Base-by-base conservation (phyloP, 2,329 filamentous ascomycete species). In the Geosmithia flava region DNA sequence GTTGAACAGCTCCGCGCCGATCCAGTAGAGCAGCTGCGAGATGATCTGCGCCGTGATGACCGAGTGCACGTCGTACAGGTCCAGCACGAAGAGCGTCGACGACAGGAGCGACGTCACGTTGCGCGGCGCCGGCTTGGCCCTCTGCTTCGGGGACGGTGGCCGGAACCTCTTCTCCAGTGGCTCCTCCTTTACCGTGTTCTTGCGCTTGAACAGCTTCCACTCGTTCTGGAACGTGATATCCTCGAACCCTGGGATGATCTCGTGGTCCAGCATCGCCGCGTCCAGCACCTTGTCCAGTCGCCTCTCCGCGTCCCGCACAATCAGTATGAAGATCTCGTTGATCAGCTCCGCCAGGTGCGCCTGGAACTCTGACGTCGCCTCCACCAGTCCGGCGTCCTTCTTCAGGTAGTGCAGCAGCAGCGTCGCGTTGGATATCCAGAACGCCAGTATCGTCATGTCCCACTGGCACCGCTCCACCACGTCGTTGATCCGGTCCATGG, bases 361-460 rank as follows among this genome's bases (percentile, higher is more conserved):
- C 63, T 98, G 93, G 55, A 96, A 97, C 55, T 93, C 84, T 1
- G 82, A 78, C 0, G 91, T 97, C 8, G 85, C 83, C 58, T 83
- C 78, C 7, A 90, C 76, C 17, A 97, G 69, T 0, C 88, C 90
- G 6, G 77, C 69, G 57, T 98, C 93, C 66, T 98, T 98, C 63
- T 95, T 96, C 48, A 98, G 72, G 61, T 98, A 98, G 64, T 98
- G 91, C 47, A 97, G 71, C n/a, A 98, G 70, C 40, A 98, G 69
- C 0, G 93, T 98, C 8, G 88, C 89, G 63, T 98, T 98, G 1
- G 93, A 97, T 59, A 96, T 89, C 93, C 93, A 98, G 61, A 98
- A 98, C 2, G 93, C 93, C 39, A 98, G 72, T 55, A 98, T 95
- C 0, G 93, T 98, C 93, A 98, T 98, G 61, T 98, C 93, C 93